A percentile compares a stretch with the other conserved stretches of the same genome.
Evolutionary conservation across 257 asterid species (phyloP).

Genomic region (Knoxia roxburghii): DNA sequence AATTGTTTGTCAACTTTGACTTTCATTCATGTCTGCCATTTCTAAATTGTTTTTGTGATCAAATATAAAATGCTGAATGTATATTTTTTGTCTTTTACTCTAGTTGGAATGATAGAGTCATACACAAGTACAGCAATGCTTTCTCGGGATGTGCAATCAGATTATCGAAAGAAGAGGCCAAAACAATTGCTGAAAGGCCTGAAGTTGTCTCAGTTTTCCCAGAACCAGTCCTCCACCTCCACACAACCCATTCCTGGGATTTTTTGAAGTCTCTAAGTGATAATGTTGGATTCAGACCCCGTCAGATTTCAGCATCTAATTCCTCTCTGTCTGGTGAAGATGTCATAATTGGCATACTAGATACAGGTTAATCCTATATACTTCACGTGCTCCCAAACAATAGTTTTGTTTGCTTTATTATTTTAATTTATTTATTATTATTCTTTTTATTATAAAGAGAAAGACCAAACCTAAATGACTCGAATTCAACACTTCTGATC

Average conservation of each 20-base stretch:
- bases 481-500: too few species aligned
- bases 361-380: constrained; percentile 42
- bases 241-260: constrained; percentile 92
- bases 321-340: constrained; percentile 38
- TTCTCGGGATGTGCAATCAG: constrained; percentile 72
- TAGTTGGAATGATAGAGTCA: constrained; percentile 48
- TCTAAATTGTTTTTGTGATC: too few species aligned
- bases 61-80: too few species aligned
- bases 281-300: constrained; percentile 24
- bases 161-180: constrained; percentile 53
- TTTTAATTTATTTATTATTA: neutral
- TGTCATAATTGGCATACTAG: constrained; percentile 69
- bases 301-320: constrained; percentile 9
- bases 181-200: constrained; percentile 38
- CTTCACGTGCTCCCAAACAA: neutral
- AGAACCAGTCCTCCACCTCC: constrained; percentile 68
- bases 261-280: constrained; percentile 54
- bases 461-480: too few species aligned
- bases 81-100: too few species aligned
- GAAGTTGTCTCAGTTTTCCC: constrained; percentile 83
- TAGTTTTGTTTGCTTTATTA: neutral
- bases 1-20: too few species aligned
- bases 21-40: too few species aligned
- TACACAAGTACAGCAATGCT: constrained; percentile 57
- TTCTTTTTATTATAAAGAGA: constrained; percentile 16